A percentile compares a stretch with the other conserved stretches of the same genome.
phyloP scores from a whole-genome alignment of 2,329 filamentous ascomycete genomes.

The Fusarium foetens region DNA sequence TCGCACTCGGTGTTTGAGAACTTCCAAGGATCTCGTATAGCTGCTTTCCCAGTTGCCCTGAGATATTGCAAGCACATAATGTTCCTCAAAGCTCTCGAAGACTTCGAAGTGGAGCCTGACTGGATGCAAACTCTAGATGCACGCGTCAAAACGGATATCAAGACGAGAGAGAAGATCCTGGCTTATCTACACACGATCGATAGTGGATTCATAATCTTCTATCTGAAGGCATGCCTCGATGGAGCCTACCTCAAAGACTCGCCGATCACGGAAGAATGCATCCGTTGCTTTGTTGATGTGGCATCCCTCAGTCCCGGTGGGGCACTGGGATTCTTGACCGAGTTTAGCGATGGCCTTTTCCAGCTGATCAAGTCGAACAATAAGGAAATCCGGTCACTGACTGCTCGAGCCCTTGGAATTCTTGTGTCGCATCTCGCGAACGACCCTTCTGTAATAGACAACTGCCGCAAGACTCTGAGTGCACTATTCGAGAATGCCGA shows the following conservation, averaged over 20 bases:
- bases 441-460: constrained; percentile 46
- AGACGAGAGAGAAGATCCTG: constrained; percentile 68
- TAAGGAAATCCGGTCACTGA: constrained; percentile 71
- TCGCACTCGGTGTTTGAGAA: constrained; percentile 53
- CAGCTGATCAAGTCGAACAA: constrained; percentile 76
- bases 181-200: constrained; percentile 60
- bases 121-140: constrained; percentile 86
- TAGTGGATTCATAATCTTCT: constrained; percentile 52
- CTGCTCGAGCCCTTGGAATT: constrained; percentile 79
- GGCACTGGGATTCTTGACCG: constrained; percentile 60
- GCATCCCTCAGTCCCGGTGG: constrained; percentile 62
- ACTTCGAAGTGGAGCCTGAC: constrained; percentile 74
- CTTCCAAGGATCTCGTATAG: constrained; percentile 58
- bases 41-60: constrained; percentile 75
- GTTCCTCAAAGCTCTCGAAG: constrained; percentile 59
- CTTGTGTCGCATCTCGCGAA: constrained; percentile 73
- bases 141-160: constrained; percentile 75
- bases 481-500: constrained; percentile 58
- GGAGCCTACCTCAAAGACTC: constrained; percentile 61
- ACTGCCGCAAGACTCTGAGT: constrained; percentile 48
- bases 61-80: constrained; percentile 71
- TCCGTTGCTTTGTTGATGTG: constrained; percentile 64
- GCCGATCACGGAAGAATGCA: constrained; percentile 58
- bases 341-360: constrained; percentile 63
- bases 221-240: constrained; percentile 66